These are phyloP conservation scores for Annulohypoxylon maeteangense DNA, from an alignment of 495 filamentous ascomycete species.

Conservation along the genomic window DNA sequence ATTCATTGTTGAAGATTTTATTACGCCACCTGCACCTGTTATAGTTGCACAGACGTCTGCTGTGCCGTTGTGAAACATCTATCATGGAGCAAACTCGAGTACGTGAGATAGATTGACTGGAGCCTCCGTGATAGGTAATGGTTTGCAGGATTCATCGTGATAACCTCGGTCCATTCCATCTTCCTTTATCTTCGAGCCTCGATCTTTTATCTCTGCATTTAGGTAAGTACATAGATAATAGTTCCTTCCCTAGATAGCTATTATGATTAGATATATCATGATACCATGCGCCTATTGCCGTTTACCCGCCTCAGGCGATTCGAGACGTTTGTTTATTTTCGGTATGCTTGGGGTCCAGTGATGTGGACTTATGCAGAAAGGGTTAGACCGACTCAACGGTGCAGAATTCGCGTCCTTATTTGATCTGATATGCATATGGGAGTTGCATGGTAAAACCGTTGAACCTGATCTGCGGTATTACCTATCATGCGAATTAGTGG, in stretches of 20 bases:
- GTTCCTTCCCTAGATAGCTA: not conserved
- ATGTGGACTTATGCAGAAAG: not conserved
- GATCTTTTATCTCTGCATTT: not conserved
- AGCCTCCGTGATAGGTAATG: not conserved
- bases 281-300: not conserved
- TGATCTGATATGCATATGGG: not conserved
- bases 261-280: not conserved
- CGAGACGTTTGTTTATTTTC: not conserved
- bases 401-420: not conserved
- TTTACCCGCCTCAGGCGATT: not conserved
- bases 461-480: not conserved
- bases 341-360: not conserved
- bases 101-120: not conserved
- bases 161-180: not conserved
- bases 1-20: not conserved
- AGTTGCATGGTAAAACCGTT: not conserved
- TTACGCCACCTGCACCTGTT: not conserved
- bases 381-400: not conserved
- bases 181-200: not conserved
- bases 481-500: not conserved
- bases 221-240: not conserved
- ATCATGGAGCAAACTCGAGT: not conserved
- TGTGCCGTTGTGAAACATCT: not conserved
- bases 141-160: not conserved
- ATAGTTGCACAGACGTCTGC: not conserved